These are phyloP conservation scores for cucumber (Cucumis sativus) DNA, from an alignment of 306 rosid species.

Conservation along the genomic window Cucumber_9930_V3 NC_026658.2:4215001-4215500, in stretches of 20 bases:
- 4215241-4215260: slow-evolving; percentile 38
- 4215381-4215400: too few species aligned
- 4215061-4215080: neutral
- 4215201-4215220: slow-evolving; percentile 81
- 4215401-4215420: neutral
- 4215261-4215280: slow-evolving; percentile 79
- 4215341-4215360: neutral
- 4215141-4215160: neutral
- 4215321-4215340: neutral
- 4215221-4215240: slow-evolving; percentile 47
- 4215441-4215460: neutral
- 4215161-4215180: slow-evolving; percentile 9
- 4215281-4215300: slow-evolving; percentile 53
- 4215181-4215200: slow-evolving; percentile 74
- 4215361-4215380: too few species aligned
- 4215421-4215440: neutral
- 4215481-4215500: neutral
- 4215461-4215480: neutral
- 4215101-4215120: neutral
- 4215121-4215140: neutral
- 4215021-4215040: slow-evolving; percentile 66
- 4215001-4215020: slow-evolving; percentile 76
- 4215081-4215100: neutral
- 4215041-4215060: neutral
- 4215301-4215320: neutral